Conservation (phyloP, 352 stramenopile species). For the Phytophthora syringae region DNA sequence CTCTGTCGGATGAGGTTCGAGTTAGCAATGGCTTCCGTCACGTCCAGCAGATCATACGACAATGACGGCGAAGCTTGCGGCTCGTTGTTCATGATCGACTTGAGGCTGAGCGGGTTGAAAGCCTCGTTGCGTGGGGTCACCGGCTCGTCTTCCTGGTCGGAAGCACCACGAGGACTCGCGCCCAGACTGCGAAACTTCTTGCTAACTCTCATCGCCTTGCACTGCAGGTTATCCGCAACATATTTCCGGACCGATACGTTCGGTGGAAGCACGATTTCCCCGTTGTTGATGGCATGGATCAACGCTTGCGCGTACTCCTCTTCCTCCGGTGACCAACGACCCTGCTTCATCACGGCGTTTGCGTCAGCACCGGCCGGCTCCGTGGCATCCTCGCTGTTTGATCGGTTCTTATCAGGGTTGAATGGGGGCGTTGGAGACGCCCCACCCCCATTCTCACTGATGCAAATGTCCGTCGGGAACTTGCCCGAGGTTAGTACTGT, state of each 20-base stretch:
- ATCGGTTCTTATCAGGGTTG: slow-evolving; percentile 20
- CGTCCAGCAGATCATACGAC: slow-evolving; percentile 20
- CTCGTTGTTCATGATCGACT: slow-evolving; percentile 82
- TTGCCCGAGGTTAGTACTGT: slow-evolving; percentile 60
- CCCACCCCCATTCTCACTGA: slow-evolving; percentile 43
- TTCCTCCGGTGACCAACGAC: slow-evolving; percentile 62
- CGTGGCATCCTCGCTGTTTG: slow-evolving; percentile 19
- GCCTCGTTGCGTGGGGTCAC: slow-evolving; percentile 23
- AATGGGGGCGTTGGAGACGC: slow-evolving; percentile 15
- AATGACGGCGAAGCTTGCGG: slow-evolving; percentile 20
- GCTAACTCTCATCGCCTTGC: slow-evolving; percentile 70
- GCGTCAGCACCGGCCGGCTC: slow-evolving; percentile 22
- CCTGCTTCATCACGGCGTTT: slow-evolving; percentile 47
- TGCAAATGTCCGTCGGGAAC: slow-evolving; percentile 67
- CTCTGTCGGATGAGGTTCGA: slow-evolving; percentile 33
- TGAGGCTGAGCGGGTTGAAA: slow-evolving; percentile 75
- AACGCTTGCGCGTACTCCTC: slow-evolving; percentile 62
- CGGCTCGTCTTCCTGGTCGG: slow-evolving; percentile 7
- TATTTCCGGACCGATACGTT: slow-evolving; percentile 68
- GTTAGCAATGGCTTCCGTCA: slow-evolving; percentile 31
- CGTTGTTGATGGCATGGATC: slow-evolving; percentile 58
- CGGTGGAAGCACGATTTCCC: slow-evolving; percentile 48
- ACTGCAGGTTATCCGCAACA: slow-evolving; percentile 61
- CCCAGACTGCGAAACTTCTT: slow-evolving; percentile 68
- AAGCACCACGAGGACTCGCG: slow-evolving; percentile 12